Evolutionary conservation across 1,284 basidiomycete species (phyloP).

Genomic region (Tilletia caries): DNA sequence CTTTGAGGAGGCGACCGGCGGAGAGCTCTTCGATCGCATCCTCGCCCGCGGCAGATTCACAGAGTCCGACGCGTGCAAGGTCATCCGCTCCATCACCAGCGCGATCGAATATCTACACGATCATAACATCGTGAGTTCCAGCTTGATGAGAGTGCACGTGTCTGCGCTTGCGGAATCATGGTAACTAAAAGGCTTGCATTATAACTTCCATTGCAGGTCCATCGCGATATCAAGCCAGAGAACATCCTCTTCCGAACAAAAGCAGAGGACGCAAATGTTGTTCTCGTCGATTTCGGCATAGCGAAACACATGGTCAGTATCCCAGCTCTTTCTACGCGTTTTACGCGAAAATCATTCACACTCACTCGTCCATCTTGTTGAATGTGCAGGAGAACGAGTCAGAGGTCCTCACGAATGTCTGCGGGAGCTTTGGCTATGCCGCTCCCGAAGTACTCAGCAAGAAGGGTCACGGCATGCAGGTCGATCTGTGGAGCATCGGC

Average conservation of each 20-base stretch:
- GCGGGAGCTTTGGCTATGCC: conserved; percentile 89
- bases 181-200: too few relatives aligned
- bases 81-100: conserved; percentile 43
- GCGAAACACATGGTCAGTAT: conserved; percentile 25
- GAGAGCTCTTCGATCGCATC: conserved; percentile 55
- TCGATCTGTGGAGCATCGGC: conserved; percentile 89
- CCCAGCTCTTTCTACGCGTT: conserved; percentile 1
- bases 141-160: neutral
- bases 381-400: conserved; percentile 72
- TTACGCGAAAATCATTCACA: neutral
- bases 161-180: too few relatives aligned
- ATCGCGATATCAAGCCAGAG: conserved; percentile 62
- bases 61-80: conserved; percentile 50
- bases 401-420: conserved; percentile 74
- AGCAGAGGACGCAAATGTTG: conserved; percentile 60
- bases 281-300: conserved; percentile 81
- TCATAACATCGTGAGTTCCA: conserved; percentile 35
- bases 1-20: conserved; percentile 55
- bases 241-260: conserved; percentile 83
- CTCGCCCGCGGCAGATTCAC: conserved; percentile 48
- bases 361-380: conserved; percentile 43
- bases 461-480: conserved; percentile 80
- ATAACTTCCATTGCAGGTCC: too few relatives aligned
- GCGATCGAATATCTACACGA: conserved; percentile 50
- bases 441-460: conserved; percentile 79